These are phyloP conservation scores for Cubamyces sp. DNA, from an alignment of 768 basidiomycete genomes.

Conservation along the genomic window DNA sequence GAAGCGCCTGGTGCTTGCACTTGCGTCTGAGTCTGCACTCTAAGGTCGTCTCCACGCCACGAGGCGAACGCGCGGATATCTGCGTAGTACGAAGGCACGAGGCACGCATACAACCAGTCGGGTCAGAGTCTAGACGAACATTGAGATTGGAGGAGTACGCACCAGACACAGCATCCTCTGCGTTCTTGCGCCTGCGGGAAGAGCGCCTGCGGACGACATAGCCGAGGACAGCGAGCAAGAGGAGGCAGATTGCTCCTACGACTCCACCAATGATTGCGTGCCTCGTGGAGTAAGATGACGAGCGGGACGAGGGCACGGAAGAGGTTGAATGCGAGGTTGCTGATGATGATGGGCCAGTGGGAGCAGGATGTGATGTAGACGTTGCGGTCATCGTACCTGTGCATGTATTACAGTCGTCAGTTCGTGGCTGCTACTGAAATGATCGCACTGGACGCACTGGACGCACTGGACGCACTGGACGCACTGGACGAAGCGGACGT, in stretches of 20 bases:
- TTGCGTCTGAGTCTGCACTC: background rate
- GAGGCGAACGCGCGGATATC: slow-evolving; percentile 6
- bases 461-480: too few relatives aligned
- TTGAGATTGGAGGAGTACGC: background rate
- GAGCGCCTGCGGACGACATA: background rate
- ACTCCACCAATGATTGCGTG: background rate
- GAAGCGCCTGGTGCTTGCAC: too few relatives aligned
- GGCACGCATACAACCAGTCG: background rate
- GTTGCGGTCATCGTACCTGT: too few relatives aligned
- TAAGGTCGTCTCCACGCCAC: background rate
- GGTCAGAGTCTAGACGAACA: too few relatives aligned
- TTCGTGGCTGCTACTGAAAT: too few relatives aligned
- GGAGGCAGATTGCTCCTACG: background rate
- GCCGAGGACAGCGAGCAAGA: background rate
- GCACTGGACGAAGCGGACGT: background rate
- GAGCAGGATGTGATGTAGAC: too few relatives aligned
- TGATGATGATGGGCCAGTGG: background rate
- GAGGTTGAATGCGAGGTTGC: background rate
- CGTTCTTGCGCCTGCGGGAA: background rate
- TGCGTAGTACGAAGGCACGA: background rate
- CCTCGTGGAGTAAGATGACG: background rate
- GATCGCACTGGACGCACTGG: too few relatives aligned
- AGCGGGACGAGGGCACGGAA: background rate
- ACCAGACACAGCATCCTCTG: background rate
- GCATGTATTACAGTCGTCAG: too few relatives aligned